Conservation (phyloP, 352 stramenopile genomes). For the Globisporangium canariense region DNA sequence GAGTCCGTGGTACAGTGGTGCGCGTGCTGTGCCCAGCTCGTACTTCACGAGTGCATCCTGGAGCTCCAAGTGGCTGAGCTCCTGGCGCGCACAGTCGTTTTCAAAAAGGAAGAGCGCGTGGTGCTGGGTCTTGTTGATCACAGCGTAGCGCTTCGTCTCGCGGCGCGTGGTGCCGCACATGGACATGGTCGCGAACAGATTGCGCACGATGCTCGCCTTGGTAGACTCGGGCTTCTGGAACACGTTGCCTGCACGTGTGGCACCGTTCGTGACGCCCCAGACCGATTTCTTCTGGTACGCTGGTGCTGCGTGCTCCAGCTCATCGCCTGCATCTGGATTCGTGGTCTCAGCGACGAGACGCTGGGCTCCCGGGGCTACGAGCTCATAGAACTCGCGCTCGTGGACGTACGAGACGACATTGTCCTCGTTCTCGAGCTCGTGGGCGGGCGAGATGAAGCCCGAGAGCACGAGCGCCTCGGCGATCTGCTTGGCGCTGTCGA, state of each 20-base stretch:
- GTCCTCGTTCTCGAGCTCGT: slow-evolving; percentile 19
- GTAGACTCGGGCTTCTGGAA: slow-evolving; percentile 17
- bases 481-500: slow-evolving; percentile 24
- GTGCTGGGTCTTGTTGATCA: slow-evolving; percentile 22
- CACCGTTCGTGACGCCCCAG: slow-evolving; percentile 33
- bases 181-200: not conserved
- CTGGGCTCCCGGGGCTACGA: slow-evolving; percentile 37
- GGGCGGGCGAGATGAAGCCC: slow-evolving; percentile 29
- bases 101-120: slow-evolving; percentile 19
- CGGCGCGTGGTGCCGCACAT: not conserved
- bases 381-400: slow-evolving; percentile 39
- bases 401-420: slow-evolving; percentile 24
- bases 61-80: slow-evolving; percentile 14
- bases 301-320: not conserved
- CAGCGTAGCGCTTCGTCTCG: slow-evolving; percentile 17
- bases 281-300: slow-evolving; percentile 23
- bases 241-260: slow-evolving; percentile 24
- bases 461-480: slow-evolving; percentile 28
- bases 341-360: not conserved
- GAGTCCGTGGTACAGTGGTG: slow-evolving; percentile 13
- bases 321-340: not conserved
- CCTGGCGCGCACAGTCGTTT: slow-evolving; percentile 15
- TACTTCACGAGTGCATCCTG: slow-evolving; percentile 18
- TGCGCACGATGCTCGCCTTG: not conserved
- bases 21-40: slow-evolving; percentile 3